Conservation (phyloP, 805 yeast species). For the Jamesozyma gamospora region DNA sequence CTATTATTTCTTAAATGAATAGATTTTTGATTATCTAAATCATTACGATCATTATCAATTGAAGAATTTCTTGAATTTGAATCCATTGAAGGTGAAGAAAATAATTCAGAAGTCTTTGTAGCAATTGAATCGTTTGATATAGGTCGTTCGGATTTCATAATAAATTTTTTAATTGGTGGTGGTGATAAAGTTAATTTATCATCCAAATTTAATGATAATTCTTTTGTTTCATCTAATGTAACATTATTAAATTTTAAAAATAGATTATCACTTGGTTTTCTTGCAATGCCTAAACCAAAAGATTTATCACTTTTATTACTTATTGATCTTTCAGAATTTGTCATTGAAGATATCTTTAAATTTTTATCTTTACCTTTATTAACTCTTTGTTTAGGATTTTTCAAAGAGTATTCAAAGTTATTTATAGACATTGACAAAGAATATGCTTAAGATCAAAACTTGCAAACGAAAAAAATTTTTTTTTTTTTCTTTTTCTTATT, state of each 20-base stretch:
- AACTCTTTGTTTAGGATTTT: no score
- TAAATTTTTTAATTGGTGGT: conserved; percentile 20
- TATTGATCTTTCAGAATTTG: no score
- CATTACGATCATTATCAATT: conserved; percentile 22
- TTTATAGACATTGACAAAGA: no score
- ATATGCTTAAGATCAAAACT: no score
- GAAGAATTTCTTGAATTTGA: conserved; percentile 21
- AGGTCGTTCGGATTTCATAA: conserved; percentile 18
- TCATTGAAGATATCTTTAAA: no score
- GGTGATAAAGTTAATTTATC: conserved; percentile 3
- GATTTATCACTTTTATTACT: conserved; percentile 7
- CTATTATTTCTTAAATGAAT: background rate
- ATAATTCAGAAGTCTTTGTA: conserved; percentile 22
- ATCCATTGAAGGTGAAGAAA: conserved; percentile 24
- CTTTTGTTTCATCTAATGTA: conserved; percentile 1
- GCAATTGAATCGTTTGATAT: conserved; percentile 26
- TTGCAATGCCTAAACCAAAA: conserved; percentile 22
- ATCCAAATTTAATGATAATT: background rate
- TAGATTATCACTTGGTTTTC: conserved; percentile 29
- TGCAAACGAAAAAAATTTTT: no score
- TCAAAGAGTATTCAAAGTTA: no score
- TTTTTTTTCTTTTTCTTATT: no score
- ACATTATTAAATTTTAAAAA: conserved; percentile 9
- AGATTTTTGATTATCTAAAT: conserved; percentile 6
- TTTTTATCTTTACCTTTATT: no score